phyloP scores from a whole-genome alignment of 2,329 filamentous ascomycete genomes.

The Epicoccum sorghinum region DNA sequence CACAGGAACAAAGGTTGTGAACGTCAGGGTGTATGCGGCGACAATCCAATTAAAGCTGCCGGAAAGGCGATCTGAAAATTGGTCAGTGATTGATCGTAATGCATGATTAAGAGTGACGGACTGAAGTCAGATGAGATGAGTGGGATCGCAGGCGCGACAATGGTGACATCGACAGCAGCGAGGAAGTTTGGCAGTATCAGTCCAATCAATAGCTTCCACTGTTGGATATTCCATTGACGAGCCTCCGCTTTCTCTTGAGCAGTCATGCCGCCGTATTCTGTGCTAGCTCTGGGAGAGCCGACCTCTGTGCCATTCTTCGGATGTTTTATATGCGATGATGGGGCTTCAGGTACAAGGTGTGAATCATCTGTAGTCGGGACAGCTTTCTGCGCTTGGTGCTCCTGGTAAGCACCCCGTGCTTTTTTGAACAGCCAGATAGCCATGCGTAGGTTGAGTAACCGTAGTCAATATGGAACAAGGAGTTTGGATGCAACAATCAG shows the following conservation, averaged over 20 bases:
- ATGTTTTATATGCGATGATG: conserved; percentile 4
- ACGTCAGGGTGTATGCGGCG: conserved; percentile 70
- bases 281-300: conserved; percentile 1
- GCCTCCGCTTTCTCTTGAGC: conserved; percentile 20
- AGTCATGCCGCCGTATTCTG: conserved; percentile 6
- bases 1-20: conserved; percentile 69
- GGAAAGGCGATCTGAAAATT: conserved; percentile 60
- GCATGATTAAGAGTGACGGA: conserved; percentile 27
- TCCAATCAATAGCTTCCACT: conserved; percentile 65
- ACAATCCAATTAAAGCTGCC: conserved; percentile 64
- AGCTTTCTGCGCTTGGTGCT: conserved; percentile 28
- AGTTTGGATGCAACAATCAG: too few relatives aligned
- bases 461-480: too few relatives aligned
- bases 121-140: conserved; percentile 70
- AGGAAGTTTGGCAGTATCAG: conserved; percentile 66
- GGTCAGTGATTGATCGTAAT: conserved; percentile 1
- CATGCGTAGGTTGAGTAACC: not conserved
- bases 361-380: conserved; percentile 31
- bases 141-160: conserved; percentile 65
- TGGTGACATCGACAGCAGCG: conserved; percentile 68
- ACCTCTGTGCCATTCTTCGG: conserved; percentile 2
- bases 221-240: conserved; percentile 50
- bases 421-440: conserved; percentile 33
- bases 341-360: conserved; percentile 29
- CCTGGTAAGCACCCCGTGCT: conserved; percentile 28